Base-by-base conservation (phyloP, 176 grass and related monocot genomes). In the Triticum dicoccoides region DNA sequence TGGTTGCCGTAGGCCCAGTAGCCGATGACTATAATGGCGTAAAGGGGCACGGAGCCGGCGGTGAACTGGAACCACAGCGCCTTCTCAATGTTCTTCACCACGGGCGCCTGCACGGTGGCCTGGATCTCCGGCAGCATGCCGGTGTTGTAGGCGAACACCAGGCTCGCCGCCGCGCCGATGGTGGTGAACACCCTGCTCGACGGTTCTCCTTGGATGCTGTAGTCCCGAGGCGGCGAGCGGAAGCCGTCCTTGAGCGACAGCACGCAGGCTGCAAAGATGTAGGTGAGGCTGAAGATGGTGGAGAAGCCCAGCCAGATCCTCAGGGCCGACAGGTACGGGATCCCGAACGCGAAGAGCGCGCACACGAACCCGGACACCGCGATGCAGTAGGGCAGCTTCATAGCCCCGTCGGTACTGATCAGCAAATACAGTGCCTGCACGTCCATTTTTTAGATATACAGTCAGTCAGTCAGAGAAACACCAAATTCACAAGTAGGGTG, bases 41-140 rank as follows among this genome's bases (percentile, higher is more conserved):
- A 95, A 90, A 11, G 27, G 75, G 93, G 87, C 59, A 95, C 21
- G 9, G 69, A 8, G 11, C 93, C 93, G 18, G 90, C 2, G 18
- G 85, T 88, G 80, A 95, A 95, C 82, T 95, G 90, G 69, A 95
- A 92, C 88, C 88, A 92, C 42, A 95, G 79, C 35, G 90, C 93
- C 65, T 88, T 95, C 58, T 90, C 90, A 86, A 95, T 95, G 82
- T 95, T 92, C 52, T 86, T 90, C 67, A 95, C 71, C 42, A 92
- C 88, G 20, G 93, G 93, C 2, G 82, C 82, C 44, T 81, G 86
- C 49, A 95, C 59, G 1, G 93, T 95, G 17, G 93, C 93, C 88
- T 95, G 90, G 89, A 95, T 95, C 82, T 95, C 93, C 24, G 93
- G 93, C 15, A 92, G 68, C 93, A 95, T 95, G 37, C 93, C 93